Base-by-base conservation (phyloP, 2,329 filamentous ascomycete genomes). In the Pseudogymnoascus sp. region DNA sequence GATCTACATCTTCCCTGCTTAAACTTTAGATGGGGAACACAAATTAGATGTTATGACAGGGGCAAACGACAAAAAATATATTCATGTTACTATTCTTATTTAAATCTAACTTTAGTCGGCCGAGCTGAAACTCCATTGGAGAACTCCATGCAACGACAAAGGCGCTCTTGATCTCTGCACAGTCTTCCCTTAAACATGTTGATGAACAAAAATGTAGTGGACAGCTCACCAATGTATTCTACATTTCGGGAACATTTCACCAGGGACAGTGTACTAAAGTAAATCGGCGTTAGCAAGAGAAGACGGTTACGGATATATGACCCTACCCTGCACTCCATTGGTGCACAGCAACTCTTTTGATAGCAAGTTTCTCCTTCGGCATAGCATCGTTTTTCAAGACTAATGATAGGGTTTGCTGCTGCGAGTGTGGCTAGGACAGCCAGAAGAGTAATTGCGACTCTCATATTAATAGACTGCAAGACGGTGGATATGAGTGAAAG, bases 81-180 rank as follows among this genome's bases (percentile, higher is more conserved):
- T 31, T 31, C 28, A 31, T 31, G 28, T 31, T 18, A 21, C 38
- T 21, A 42, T 21, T 42, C 28, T 31, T 31, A 31, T 31, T 42
- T 21, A 42, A 18, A 8, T n/a, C 42, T 14, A 14, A 7, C 16
- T 16, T 16, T 31, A 53, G 46, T 53, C 46, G 25, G 25, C 46
- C 46, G 46, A 53, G 46, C 46, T 53, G 5, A 53, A 53, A 53
- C 46, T 53, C 46, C n/a, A 11, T n/a, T 18, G 46, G 46, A 53
- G 46, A 53, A 53, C 46, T 53, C 46, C 46, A 53, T 31, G 12
- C 12, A 46, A 23, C 18, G 18, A 46, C 42, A 34, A 12, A 18
- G 31, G 5, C 25, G 16, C 46, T n/a, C n/a, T 34, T 31, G 21
- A 23, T 23, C 8, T 25, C 42, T 50, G 12, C 12, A 25, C 23